Base-by-base conservation (phyloP, 495 filamentous ascomycete species). In the Clohesyomyces aquaticus region DNA sequence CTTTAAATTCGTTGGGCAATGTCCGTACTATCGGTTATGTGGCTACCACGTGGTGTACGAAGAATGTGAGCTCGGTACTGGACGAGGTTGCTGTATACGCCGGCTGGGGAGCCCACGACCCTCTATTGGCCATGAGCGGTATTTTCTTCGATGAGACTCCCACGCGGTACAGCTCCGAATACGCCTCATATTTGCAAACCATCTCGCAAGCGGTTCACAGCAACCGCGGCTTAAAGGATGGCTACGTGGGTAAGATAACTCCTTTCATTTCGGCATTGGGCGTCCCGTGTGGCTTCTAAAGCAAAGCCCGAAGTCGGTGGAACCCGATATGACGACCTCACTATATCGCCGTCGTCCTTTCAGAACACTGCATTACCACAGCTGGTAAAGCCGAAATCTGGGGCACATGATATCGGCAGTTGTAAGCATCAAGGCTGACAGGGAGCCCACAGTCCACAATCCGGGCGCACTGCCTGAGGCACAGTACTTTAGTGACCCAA, bases 101-200 rank as follows among this genome's bases (percentile, higher is more conserved):
- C 11, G 55, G 55, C 25, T 70, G 70, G 67, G 54, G 41, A 27
- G 27, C 1, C 9, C 11, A 32, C 9, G 53, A 67, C 47, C 45
- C 67, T 14, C 51, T 47, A 35, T 49, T 70, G 25, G 59, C 66
- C 25, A 58, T 70, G 54, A 48, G 46, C 18, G 67, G 63, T 11
- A 65, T 67, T 21, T 70, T 70, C 62, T 68, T 72, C 42, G 67
- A 70, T 35, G 67, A 72, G 59, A 67, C 59, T 48, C 59, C 63
- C 12, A 59, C 63, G 8, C 69, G 65, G 14, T 70, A 77, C 56
- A 63, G 69, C 19, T 19, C 66, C 0, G 69, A 59, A 19, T 61
- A 61, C 27, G 70, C 71, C 27, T 68, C 67, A 0, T 78, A 78
- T 59, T 70, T 79, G 67, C 65, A 72, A n/a, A 52, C 50, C 0